These are phyloP conservation scores for Fusarium agapanthi DNA, from an alignment of 2,329 filamentous ascomycete species.

Conservation along the genomic window DNA sequence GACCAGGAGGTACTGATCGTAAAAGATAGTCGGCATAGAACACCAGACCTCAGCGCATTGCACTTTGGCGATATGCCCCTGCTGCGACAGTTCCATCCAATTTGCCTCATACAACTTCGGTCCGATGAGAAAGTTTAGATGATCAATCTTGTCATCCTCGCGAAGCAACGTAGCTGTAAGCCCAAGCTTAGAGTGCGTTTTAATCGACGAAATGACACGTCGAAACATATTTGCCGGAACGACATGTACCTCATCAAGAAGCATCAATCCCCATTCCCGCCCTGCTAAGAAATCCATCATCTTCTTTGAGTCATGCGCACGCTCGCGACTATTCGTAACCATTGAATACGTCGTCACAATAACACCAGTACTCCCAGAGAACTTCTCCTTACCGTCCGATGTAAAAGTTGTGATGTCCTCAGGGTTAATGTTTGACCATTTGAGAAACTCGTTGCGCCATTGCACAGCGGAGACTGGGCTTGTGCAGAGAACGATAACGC, in stretches of 20 bases:
- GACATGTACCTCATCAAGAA: constrained; percentile 97
- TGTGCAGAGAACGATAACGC: constrained; percentile 94
- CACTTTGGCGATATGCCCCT: constrained; percentile 95
- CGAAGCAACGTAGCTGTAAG: constrained; percentile 91
- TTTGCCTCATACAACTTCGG: constrained; percentile 98
- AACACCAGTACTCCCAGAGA: constrained; percentile 88
- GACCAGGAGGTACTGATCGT: constrained; percentile 88
- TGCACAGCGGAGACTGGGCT: constrained; percentile 98
- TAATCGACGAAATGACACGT: constrained; percentile 90
- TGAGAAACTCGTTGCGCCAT: constrained; percentile 95
- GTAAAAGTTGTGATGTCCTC: constrained; percentile 96
- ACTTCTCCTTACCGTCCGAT: constrained; percentile 82
- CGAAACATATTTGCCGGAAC: constrained; percentile 98
- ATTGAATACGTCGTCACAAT: constrained; percentile 99
- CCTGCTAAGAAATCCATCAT: constrained; percentile 94
- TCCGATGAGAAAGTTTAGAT: constrained; percentile 96
- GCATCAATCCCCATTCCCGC: constrained; percentile 96
- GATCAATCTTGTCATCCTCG: constrained; percentile 98
- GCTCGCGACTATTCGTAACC: constrained; percentile 86
- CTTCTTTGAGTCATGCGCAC: constrained; percentile 92
- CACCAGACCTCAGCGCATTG: constrained; percentile 99
- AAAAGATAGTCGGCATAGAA: constrained; percentile 98
- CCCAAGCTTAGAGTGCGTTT: constrained; percentile 93
- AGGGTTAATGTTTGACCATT: constrained; percentile 95
- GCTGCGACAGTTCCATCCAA: constrained; percentile 98